A percentile compares a stretch with the other conserved stretches of the same genome.
phyloP scores from a whole-genome alignment of 306 rosid genomes.

The Quercus dentata region DNA sequence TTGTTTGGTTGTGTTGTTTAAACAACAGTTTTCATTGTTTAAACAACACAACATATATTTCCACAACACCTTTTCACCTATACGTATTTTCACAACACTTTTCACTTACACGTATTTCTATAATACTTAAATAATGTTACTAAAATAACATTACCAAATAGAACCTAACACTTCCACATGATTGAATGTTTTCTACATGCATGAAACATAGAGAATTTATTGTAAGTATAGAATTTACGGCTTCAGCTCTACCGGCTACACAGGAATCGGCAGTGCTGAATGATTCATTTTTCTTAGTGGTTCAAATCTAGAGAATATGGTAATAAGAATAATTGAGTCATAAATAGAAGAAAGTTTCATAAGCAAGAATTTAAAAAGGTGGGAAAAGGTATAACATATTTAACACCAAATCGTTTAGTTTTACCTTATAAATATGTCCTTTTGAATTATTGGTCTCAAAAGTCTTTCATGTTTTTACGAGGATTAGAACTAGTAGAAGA shows the following conservation, averaged over 20 bases:
- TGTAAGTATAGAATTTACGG: not conserved
- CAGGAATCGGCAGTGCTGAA: not conserved
- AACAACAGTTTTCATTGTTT: too few species aligned
- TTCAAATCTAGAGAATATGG: not conserved
- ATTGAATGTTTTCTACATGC: not conserved
- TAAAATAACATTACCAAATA: too few species aligned
- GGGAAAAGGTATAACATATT: not conserved
- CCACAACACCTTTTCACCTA: too few species aligned
- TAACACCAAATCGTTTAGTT: not conserved
- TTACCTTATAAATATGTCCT: not conserved
- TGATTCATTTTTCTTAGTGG: not conserved
- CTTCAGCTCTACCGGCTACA: not conserved
- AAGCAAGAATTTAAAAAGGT: not conserved
- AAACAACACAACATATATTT: too few species aligned
- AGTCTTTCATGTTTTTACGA: constrained; percentile 32
- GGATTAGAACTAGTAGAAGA: constrained; percentile 33
- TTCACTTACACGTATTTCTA: fast-evolving
- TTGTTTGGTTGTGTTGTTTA: too few species aligned
- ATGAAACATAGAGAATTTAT: not conserved
- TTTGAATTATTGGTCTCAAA: not conserved
- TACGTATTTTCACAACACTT: too few species aligned
- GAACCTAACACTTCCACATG: too few species aligned
- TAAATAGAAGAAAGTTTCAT: not conserved
- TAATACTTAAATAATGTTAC: too few species aligned
- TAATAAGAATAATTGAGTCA: too few species aligned